These are phyloP conservation scores for Podaxis carcinomalis DNA, from an alignment of 768 basidiomycete species.

Conservation along the genomic window DNA sequence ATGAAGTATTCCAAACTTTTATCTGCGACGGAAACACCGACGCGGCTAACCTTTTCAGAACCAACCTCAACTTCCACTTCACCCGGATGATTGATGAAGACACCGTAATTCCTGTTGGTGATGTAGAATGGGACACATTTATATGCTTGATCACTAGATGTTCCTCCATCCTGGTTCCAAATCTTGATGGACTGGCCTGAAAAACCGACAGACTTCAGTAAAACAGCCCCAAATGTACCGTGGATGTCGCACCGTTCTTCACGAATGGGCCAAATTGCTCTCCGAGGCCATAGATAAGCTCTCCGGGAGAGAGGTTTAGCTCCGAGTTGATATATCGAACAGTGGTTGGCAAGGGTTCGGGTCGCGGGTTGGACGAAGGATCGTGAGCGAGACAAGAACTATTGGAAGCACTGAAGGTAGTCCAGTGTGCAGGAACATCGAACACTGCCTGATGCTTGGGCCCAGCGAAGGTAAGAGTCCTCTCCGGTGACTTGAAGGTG, in stretches of 20 bases:
- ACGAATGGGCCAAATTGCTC: conserved; percentile 74
- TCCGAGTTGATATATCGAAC: conserved; percentile 52
- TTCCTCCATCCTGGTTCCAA: conserved; percentile 78
- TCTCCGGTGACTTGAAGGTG: conserved; percentile 50
- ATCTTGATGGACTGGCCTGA: conserved; percentile 54
- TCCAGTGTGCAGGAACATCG: conserved; percentile 56
- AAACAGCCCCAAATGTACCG: conserved; percentile 7
- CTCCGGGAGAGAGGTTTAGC: conserved; percentile 64
- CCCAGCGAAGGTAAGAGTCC: conserved; percentile 46
- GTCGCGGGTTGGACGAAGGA: conserved; percentile 53
- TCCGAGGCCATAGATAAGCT: conserved; percentile 70
- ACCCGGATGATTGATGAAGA: conserved; percentile 73
- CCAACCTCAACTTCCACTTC: conserved; percentile 75
- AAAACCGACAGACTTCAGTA: conserved; percentile 9
- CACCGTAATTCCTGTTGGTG: conserved; percentile 66
- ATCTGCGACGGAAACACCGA: conserved; percentile 60
- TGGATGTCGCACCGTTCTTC: conserved; percentile 57
- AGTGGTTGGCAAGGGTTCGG: conserved; percentile 33
- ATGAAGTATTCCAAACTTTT: conserved; percentile 66
- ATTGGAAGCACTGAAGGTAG: conserved; percentile 43
- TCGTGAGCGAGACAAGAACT: conserved; percentile 55
- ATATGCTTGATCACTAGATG: conserved; percentile 63
- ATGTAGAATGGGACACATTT: conserved; percentile 69
- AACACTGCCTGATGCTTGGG: conserved; percentile 50
- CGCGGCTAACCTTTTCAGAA: conserved; percentile 60